A percentile compares a stretch with the other conserved stretches of the same genome.
phyloP scores from a whole-genome alignment of 2,329 filamentous ascomycete species.

The Nothophoma quercina region DNA sequence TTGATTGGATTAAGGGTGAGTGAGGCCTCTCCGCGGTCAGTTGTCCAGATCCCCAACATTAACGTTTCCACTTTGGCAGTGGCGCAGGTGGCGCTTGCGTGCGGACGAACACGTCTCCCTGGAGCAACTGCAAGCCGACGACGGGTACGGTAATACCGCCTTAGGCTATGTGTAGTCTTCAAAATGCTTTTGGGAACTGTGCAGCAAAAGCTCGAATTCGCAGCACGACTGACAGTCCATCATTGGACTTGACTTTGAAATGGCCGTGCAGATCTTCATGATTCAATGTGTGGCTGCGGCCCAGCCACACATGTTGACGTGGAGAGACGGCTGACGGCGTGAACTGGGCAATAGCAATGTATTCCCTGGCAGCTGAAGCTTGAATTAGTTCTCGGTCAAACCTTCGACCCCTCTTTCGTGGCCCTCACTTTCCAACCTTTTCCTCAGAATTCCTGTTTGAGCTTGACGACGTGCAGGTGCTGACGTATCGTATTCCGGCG shows the following conservation, averaged over 20 bases:
- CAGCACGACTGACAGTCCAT: too few species aligned
- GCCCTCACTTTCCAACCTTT: neutral
- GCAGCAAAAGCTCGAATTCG: too few species aligned
- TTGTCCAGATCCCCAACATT: neutral
- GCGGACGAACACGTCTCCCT: too few species aligned
- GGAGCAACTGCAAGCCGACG: too few species aligned
- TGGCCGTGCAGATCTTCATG: slow-evolving; percentile 8
- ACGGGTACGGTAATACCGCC: too few species aligned
- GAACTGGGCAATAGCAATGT: neutral
- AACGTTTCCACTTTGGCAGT: slow-evolving; percentile 9
- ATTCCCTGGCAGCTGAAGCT: neutral
- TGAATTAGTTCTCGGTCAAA: neutral
- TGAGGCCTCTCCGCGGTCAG: slow-evolving; percentile 3
- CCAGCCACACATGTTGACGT: slow-evolving; percentile 1
- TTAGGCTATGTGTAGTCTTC: too few species aligned
- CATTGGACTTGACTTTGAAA: too few species aligned
- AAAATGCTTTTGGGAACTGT: too few species aligned
- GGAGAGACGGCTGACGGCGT: neutral
- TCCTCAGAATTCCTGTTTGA: slow-evolving; percentile 1
- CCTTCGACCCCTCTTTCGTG: neutral
- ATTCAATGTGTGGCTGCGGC: slow-evolving; percentile 8
- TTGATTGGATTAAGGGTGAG: slow-evolving; percentile 6
- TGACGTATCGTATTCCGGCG: slow-evolving; percentile 13
- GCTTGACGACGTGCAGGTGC: slow-evolving; percentile 11
- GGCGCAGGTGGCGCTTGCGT: slow-evolving; percentile 12